Conservation (phyloP, 495 filamentous ascomycete species). For the Pyrenopolyporus hunteri region DNA sequence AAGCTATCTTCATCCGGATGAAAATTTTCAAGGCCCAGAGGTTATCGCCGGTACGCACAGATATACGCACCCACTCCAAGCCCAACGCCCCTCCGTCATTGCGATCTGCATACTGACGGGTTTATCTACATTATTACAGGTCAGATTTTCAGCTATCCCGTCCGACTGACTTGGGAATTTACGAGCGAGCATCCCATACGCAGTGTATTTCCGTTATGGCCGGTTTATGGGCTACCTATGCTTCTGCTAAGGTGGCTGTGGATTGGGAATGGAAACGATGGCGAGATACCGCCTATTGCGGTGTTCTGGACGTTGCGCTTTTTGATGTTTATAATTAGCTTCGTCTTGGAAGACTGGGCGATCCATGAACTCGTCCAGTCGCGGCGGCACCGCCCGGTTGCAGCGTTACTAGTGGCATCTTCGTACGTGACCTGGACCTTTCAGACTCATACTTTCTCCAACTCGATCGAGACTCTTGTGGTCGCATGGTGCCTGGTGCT, state of each 20-base stretch:
- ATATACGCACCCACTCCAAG: background rate
- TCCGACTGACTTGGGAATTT: conserved; percentile 92
- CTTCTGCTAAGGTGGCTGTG: conserved; percentile 87
- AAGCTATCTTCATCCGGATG: conserved; percentile 97
- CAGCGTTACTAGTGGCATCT: conserved; percentile 83
- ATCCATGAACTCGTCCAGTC: conserved; percentile 86
- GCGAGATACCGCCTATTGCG: conserved; percentile 68
- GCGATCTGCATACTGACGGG: conserved; percentile 16
- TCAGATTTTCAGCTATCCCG: conserved; percentile 85
- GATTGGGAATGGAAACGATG: conserved; percentile 62
- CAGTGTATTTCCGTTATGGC: conserved; percentile 96
- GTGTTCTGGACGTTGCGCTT: conserved; percentile 88
- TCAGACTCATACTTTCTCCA: conserved; percentile 98
- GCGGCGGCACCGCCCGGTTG: conserved; percentile 70
- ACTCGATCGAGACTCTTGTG: conserved; percentile 90
- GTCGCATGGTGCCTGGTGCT: conserved; percentile 92
- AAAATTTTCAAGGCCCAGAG: conserved; percentile 98
- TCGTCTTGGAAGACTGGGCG: conserved; percentile 97
- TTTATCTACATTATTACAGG: conserved; percentile 58
- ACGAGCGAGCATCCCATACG: conserved; percentile 83
- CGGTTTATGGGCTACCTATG: conserved; percentile 91
- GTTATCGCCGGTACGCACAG: conserved; percentile 80
- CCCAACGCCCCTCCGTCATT: background rate
- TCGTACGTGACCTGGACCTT: conserved; percentile 99
- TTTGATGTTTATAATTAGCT: conserved; percentile 91